A percentile compares a stretch with the other conserved stretches of the same genome.
Conservation (phyloP, 495 filamentous ascomycete species). For the Penicillium roqueforti region DNA sequence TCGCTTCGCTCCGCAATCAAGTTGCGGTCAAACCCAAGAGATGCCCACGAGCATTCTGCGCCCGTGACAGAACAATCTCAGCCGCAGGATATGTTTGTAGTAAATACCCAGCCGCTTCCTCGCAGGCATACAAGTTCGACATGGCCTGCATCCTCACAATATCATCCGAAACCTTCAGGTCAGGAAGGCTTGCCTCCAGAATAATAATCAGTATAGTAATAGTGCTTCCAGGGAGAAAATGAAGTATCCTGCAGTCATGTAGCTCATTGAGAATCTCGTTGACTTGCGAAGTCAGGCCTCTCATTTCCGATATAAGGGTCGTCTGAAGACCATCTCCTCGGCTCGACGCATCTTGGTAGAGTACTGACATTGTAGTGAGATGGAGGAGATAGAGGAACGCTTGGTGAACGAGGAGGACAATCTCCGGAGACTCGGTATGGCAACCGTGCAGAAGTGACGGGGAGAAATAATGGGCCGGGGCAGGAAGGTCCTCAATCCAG, state of each 20-base stretch:
- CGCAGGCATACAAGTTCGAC: conserved; percentile 7
- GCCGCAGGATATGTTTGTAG: conserved; percentile 10
- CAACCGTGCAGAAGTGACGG: background rate
- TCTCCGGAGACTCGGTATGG: background rate
- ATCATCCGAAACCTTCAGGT: conserved; percentile 4
- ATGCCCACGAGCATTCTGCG: conserved; percentile 6
- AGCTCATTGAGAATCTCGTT: conserved; percentile 7
- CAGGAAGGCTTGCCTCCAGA: conserved; percentile 3
- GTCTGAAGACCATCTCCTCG: background rate
- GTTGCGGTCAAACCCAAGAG: background rate
- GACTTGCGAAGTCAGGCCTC: background rate
- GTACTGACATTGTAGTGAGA: conserved; percentile 4
- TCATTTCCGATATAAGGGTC: background rate
- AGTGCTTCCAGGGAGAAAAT: conserved; percentile 1
- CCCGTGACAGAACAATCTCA: conserved; percentile 8
- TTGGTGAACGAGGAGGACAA: conserved; percentile 3
- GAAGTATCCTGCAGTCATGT: conserved; percentile 8
- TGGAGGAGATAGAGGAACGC: conserved; percentile 8
- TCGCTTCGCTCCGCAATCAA: no score
- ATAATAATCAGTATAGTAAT: conserved; percentile 5
- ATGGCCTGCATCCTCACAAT: conserved; percentile 7
- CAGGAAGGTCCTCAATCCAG: conserved; percentile 9
- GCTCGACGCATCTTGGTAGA: background rate
- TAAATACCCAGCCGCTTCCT: conserved; percentile 5
- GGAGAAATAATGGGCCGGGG: conserved; percentile 4